Evolutionary conservation across 306 rosid genomes (phyloP), one percentile per base, ranked within the genome.

Genomic region (Chamaecrista fasciculata): DNA sequence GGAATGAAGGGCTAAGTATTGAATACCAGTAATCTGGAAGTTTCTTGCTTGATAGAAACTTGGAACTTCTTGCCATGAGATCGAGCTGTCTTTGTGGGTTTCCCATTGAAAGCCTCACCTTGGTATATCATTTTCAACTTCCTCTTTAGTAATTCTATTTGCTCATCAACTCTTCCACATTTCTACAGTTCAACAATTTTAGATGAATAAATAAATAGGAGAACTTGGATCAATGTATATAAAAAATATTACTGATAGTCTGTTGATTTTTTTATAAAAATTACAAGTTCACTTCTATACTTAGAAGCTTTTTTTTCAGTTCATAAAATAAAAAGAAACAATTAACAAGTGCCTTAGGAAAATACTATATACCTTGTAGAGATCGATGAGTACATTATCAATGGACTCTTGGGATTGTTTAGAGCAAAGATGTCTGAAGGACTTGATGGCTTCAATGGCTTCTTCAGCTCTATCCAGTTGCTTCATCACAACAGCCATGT

Each of bases 401-500:
- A 94, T 79, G 34, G 98, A 94, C 24, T 88, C 98, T 55, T 94
- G 98, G 36, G 98, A 89, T 67, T 94, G 98, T 80, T 81, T 94
- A 46, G 95, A 80, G 76, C 97, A 94, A 11, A 78, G 76, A 11
- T 64, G 56, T 60, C 98, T 81, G 67, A 86, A 90, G 7, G 97
- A 88, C 40, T 63, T 78, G 16, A 94, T 82, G 3, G 98, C 98
- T 84, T 90, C 95, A 73, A 94, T 88, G 46, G 96, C 98, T 86
- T 94, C 97, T 77, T 88, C 86, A 1, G 92, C 81, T 72, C 95
- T 79, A 34, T 90, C 94, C 59, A 85, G 79, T 40, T 88, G 95
- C 79, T 94, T 94, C 98, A 94, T 88, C 57, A 90, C 95, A 8
- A 90, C 89, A 0, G 97, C 98, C 98, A 94, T 94, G 67, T 94